Percentiles rank a stretch among this genome's conserved stretches.
Evolutionary conservation across 305 asterid species (phyloP).

Genomic region (Salvia sclarea): DNA sequence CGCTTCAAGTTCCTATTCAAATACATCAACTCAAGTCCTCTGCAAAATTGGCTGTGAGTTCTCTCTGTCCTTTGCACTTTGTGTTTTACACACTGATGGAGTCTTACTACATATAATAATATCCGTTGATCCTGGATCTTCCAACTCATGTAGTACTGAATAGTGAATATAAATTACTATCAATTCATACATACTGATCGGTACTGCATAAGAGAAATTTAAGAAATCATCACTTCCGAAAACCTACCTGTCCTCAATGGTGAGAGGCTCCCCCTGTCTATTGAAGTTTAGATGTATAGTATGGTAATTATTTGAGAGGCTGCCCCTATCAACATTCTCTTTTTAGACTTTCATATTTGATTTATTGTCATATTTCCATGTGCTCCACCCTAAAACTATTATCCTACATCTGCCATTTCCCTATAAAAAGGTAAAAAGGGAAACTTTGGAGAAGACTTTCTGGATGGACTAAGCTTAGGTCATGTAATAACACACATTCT

Average conservation of each 20-base stretch:
- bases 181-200: background rate
- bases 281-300: background rate
- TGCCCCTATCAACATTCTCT: background rate
- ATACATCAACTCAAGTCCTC: conserved; percentile 75
- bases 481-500: conserved; percentile 9
- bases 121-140: conserved; percentile 6
- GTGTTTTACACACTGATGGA: conserved; percentile 3
- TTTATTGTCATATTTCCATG: background rate
- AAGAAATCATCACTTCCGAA: background rate
- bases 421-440: background rate
- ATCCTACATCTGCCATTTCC: background rate
- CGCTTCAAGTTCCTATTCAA: conserved; percentile 61
- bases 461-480: background rate
- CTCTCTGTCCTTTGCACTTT: conserved; percentile 19
- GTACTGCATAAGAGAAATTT: background rate
- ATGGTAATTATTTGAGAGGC: background rate
- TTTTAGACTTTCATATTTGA: background rate
- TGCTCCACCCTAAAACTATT: background rate
- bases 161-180: background rate
- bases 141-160: background rate
- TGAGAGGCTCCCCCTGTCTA: background rate
- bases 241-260: background rate
- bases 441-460: background rate
- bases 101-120: background rate
- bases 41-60: conserved; percentile 72